These are phyloP conservation scores for Coemansia sp. DNA, from an alignment of 192 early-diverging fungal species.

Conservation along the genomic window DNA sequence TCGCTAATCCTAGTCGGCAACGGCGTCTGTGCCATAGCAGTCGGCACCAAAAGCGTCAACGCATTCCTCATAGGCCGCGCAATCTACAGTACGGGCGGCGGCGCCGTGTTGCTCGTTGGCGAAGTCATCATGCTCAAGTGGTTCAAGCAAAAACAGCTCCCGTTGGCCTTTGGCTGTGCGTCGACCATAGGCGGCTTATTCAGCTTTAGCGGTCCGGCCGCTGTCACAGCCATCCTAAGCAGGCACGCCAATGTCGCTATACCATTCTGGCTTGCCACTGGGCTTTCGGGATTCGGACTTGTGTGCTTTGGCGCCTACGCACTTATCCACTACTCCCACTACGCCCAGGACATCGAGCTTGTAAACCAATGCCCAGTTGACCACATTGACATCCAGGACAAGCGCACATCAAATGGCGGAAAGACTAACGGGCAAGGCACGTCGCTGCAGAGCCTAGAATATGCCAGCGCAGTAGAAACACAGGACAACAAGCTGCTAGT, in stretches of 20 bases:
- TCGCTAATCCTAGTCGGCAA: constrained; percentile 43
- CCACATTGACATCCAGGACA: not conserved
- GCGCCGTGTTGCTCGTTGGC: constrained; percentile 50
- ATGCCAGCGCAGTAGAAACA: constrained; percentile 17
- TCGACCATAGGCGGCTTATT: constrained; percentile 47
- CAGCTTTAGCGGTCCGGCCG: constrained; percentile 45
- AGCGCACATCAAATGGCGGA: not conserved
- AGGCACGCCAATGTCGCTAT: constrained; percentile 36
- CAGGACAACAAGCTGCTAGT: constrained; percentile 32
- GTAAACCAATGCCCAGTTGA: not conserved
- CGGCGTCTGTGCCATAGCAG: constrained; percentile 43
- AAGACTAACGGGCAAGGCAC: not conserved
- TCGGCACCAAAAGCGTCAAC: constrained; percentile 24
- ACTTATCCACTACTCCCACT: constrained; percentile 54
- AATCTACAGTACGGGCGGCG: constrained; percentile 51
- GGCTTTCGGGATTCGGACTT: constrained; percentile 54
- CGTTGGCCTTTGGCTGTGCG: constrained; percentile 45
- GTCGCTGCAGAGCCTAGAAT: not conserved
- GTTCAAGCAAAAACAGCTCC: constrained; percentile 52
- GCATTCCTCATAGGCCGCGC: constrained; percentile 50
- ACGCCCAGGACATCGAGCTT: constrained; percentile 24
- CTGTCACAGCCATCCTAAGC: constrained; percentile 38
- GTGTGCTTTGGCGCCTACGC: constrained; percentile 54
- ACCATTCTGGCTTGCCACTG: constrained; percentile 56
- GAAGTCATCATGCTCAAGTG: constrained; percentile 56